These are phyloP conservation scores for Thuja plicata DNA, from an alignment of 83 land plant species.

Conservation along the genomic window DNA sequence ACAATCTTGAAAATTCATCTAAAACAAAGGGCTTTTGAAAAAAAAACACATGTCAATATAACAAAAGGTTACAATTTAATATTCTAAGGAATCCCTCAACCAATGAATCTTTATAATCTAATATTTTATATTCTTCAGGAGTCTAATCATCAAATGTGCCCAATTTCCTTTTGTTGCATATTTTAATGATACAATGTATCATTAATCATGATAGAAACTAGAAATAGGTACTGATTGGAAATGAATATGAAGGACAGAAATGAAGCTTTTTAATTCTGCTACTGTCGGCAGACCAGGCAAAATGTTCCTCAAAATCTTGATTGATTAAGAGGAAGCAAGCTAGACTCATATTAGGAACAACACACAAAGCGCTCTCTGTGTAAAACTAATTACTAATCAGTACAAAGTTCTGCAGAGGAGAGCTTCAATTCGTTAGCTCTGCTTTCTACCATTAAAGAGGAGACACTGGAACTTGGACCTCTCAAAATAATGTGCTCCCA, in stretches of 20 bases:
- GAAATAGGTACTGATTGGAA: background rate
- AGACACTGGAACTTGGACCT: background rate
- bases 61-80: background rate
- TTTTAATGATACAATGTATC: background rate
- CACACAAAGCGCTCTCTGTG: background rate
- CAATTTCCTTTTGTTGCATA: background rate
- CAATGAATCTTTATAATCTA: background rate
- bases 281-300: background rate
- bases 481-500: background rate
- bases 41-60: background rate
- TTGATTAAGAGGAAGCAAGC: background rate
- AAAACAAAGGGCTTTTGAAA: background rate
- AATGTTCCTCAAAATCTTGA: background rate
- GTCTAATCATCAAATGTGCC: background rate
- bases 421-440: background rate
- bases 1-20: background rate
- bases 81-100: background rate
- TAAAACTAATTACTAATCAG: background rate
- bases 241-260: background rate
- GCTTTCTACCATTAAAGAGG: background rate
- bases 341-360: background rate
- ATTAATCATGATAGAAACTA: background rate
- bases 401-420: background rate
- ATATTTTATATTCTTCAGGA: background rate
- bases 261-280: background rate